phyloP scores from a whole-genome alignment of 208 protist species.

The Angomonas ambiguus region DNA sequence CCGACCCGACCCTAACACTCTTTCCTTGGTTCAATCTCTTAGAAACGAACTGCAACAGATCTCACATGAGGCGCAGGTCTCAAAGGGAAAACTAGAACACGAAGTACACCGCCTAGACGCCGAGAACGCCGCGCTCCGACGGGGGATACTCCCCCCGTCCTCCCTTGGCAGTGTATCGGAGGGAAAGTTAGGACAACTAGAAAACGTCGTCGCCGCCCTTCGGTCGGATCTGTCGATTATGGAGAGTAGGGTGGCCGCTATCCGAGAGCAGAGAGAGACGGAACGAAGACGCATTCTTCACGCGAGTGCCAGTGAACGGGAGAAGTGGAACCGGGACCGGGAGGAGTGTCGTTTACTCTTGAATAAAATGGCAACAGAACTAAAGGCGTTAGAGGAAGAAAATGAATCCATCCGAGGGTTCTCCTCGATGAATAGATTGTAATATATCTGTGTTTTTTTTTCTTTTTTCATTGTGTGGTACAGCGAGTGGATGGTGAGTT shows the following conservation, averaged over 20 bases:
- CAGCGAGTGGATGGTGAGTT: not conserved
- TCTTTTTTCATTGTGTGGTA: not conserved
- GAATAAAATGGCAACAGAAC: slow-evolving; percentile 19
- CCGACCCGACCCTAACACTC: not conserved
- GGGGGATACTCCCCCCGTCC: slow-evolving; percentile 2
- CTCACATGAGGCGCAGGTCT: slow-evolving; percentile 5
- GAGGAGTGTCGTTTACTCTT: slow-evolving; percentile 55
- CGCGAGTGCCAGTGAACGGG: slow-evolving; percentile 36
- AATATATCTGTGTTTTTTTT: slow-evolving; percentile 7
- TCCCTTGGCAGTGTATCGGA: slow-evolving; percentile 3
- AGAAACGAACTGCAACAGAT: slow-evolving; percentile 19
- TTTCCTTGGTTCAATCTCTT: not conserved
- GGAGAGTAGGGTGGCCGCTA: slow-evolving; percentile 39
- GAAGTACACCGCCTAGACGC: slow-evolving; percentile 19
- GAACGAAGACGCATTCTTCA: slow-evolving; percentile 48
- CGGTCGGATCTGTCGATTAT: slow-evolving; percentile 38
- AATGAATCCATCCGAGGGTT: not conserved
- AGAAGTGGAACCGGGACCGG: slow-evolving; percentile 31
- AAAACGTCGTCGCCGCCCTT: slow-evolving; percentile 26
- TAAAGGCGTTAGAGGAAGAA: not conserved
- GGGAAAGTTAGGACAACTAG: slow-evolving; percentile 31
- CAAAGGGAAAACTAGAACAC: slow-evolving; percentile 14
- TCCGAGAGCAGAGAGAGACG: slow-evolving; percentile 32
- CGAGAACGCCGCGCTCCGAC: slow-evolving; percentile 18
- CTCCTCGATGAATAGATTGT: not conserved